A percentile compares a stretch with the other conserved stretches of the same genome.
Conservation (phyloP, 164 flowering plant genomes). For the Protea cynaroides region DNA sequence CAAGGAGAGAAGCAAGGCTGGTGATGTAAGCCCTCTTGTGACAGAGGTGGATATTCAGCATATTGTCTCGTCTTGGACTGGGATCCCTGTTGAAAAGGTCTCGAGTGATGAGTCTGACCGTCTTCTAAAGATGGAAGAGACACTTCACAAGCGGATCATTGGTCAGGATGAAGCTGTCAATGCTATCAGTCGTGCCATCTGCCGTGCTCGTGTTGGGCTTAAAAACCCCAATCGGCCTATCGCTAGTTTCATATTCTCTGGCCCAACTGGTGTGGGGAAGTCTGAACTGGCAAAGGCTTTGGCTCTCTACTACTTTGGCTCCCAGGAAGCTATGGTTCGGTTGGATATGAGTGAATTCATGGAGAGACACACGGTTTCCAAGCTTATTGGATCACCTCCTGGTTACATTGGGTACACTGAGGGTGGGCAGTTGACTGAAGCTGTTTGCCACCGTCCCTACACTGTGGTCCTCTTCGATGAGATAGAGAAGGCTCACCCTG, state of each 20-base stretch:
- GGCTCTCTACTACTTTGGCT: constrained; percentile 85
- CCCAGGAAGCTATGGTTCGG: constrained; percentile 88
- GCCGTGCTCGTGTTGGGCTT: constrained; percentile 91
- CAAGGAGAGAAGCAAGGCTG: constrained; percentile 71
- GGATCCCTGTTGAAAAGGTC: constrained; percentile 85
- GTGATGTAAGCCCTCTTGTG: constrained; percentile 62
- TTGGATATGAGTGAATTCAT: constrained; percentile 96
- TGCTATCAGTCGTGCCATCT: constrained; percentile 88
- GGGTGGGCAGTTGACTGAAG: constrained; percentile 90
- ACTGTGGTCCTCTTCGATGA: constrained; percentile 85
- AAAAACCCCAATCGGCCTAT: constrained; percentile 84
- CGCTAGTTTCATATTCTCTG: constrained; percentile 87
- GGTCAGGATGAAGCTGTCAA: constrained; percentile 93
- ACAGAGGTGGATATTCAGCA: constrained; percentile 79
- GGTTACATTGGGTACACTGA: constrained; percentile 88
- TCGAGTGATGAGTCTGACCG: constrained; percentile 78
- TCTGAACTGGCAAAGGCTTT: constrained; percentile 83
- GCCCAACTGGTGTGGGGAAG: constrained; percentile 95
- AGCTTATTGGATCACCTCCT: constrained; percentile 89
- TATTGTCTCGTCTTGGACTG: constrained; percentile 82
- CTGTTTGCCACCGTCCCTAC: constrained; percentile 74
- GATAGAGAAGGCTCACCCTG: constrained; percentile 92
- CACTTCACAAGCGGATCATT: constrained; percentile 67
- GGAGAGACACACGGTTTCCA: constrained; percentile 86
- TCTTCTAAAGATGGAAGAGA: constrained; percentile 89